These are phyloP conservation scores for Colletotrichum lindemuthianum DNA, from an alignment of 2,329 filamentous ascomycete genomes.

Conservation along the genomic window DNA sequence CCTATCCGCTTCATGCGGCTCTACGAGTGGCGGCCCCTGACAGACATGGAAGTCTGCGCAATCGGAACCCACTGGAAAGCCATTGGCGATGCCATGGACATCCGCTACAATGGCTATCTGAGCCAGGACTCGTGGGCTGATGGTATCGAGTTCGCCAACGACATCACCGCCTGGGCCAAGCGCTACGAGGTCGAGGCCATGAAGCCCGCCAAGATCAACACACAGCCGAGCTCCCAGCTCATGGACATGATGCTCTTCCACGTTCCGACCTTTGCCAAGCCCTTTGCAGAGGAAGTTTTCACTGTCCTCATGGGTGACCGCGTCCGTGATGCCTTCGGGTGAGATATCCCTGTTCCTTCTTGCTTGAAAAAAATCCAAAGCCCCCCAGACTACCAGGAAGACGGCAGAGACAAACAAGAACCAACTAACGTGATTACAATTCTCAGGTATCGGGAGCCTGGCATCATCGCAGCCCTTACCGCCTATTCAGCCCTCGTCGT, in stretches of 20 bases:
- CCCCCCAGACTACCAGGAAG: not conserved
- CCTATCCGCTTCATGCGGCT: conserved; percentile 70
- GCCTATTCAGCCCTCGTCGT: conserved; percentile 56
- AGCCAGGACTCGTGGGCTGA: conserved; percentile 53
- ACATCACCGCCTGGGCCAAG: conserved; percentile 58
- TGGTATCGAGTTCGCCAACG: conserved; percentile 62
- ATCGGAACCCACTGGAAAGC: conserved; percentile 76
- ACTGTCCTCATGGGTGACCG: conserved; percentile 71
- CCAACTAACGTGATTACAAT: too few species aligned
- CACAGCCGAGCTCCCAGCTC: conserved; percentile 66
- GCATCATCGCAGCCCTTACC: conserved; percentile 44
- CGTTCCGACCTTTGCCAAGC: conserved; percentile 57
- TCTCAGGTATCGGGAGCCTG: conserved; percentile 55
- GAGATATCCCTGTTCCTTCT: conserved; percentile 39
- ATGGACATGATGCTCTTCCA: conserved; percentile 68
- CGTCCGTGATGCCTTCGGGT: conserved; percentile 73
- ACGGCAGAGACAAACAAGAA: not conserved
- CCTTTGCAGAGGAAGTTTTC: conserved; percentile 60
- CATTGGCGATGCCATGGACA: conserved; percentile 75
- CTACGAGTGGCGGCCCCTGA: conserved; percentile 77
- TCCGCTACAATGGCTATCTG: conserved; percentile 59
- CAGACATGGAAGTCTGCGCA: conserved; percentile 74
- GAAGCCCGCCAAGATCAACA: conserved; percentile 61
- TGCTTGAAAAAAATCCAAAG: not conserved
- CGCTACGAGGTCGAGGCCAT: conserved; percentile 69